phyloP scores from a whole-genome alignment of 352 stramenopile genomes.

The Globisporangium takayamanum region DNA sequence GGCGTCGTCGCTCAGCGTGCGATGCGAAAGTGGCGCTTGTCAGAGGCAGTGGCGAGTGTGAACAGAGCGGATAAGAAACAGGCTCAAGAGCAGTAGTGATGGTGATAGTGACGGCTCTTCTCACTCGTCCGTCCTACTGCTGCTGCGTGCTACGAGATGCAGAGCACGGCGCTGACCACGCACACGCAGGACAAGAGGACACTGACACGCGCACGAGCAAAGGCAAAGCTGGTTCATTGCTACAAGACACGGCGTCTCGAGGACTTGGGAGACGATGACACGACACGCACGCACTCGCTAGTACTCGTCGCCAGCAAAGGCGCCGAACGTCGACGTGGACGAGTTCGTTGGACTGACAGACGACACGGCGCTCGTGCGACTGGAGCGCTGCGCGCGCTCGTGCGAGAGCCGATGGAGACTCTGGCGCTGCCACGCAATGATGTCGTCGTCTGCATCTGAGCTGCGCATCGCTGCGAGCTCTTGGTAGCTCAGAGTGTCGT shows the following conservation, averaged over 20 bases:
- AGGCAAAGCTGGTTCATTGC: too few species aligned
- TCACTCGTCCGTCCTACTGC: too few species aligned
- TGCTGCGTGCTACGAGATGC: too few species aligned
- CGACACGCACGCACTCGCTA: background rate
- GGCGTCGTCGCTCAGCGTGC: too few species aligned
- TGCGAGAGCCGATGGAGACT: conserved; percentile 27
- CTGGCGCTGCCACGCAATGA: conserved; percentile 21
- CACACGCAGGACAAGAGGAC: background rate
- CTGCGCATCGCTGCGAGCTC: conserved; percentile 22
- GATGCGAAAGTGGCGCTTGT: too few species aligned
- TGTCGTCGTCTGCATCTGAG: conserved; percentile 13
- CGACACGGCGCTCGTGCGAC: conserved; percentile 1
- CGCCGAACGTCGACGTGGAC: conserved; percentile 26
- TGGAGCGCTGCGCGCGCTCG: conserved; percentile 21
- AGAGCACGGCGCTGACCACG: background rate
- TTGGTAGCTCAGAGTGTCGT: conserved; percentile 18
- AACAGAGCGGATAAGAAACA: too few species aligned
- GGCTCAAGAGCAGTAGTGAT: too few species aligned
- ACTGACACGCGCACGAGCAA: background rate
- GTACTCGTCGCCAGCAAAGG: conserved; percentile 12
- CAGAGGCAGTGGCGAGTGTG: too few species aligned
- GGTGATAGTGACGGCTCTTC: too few species aligned
- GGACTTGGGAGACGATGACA: background rate
- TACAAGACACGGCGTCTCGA: background rate
- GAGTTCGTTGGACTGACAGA: conserved; percentile 18